Conservation (phyloP, 2,329 filamentous ascomycete species). For the Emmonsiellopsis sp. region DNA sequence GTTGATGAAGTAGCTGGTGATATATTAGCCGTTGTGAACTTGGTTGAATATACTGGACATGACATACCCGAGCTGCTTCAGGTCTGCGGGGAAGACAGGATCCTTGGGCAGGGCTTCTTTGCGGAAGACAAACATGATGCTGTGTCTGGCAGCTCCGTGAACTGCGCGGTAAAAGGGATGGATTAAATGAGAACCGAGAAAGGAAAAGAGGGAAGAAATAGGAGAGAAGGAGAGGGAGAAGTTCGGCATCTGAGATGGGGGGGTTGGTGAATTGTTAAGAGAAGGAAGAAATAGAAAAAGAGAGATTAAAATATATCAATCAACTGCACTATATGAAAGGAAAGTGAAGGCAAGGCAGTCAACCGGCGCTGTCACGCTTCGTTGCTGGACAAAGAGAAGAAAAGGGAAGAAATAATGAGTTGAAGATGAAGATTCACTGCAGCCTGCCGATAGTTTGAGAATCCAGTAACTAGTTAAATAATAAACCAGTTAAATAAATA, state of each 20-base stretch:
- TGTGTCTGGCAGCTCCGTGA: background rate
- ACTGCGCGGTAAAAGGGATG: background rate
- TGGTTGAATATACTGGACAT: background rate
- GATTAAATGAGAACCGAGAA: background rate
- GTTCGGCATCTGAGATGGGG: slow-evolving; percentile 1
- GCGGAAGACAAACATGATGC: slow-evolving; percentile 65
- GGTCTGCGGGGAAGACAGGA: slow-evolving; percentile 53
- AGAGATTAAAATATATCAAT: background rate
- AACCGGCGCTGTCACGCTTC: no score
- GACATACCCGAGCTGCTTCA: slow-evolving; percentile 62
- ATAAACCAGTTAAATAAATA: background rate
- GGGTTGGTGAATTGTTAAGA: no score
- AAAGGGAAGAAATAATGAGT: background rate
- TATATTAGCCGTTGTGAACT: background rate
- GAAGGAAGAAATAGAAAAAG: background rate
- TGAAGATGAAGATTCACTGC: background rate
- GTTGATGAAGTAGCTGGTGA: slow-evolving; percentile 66
- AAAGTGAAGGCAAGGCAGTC: background rate
- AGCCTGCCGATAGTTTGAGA: background rate
- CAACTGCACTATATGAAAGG: background rate
- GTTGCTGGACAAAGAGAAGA: background rate
- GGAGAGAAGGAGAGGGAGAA: background rate
- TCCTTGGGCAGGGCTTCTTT: slow-evolving; percentile 63
- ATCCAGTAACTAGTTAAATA: background rate
- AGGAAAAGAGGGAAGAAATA: background rate